Evolutionary conservation across 164 flowering plant genomes (phyloP).

Genomic region (Malania oleifera): DNA sequence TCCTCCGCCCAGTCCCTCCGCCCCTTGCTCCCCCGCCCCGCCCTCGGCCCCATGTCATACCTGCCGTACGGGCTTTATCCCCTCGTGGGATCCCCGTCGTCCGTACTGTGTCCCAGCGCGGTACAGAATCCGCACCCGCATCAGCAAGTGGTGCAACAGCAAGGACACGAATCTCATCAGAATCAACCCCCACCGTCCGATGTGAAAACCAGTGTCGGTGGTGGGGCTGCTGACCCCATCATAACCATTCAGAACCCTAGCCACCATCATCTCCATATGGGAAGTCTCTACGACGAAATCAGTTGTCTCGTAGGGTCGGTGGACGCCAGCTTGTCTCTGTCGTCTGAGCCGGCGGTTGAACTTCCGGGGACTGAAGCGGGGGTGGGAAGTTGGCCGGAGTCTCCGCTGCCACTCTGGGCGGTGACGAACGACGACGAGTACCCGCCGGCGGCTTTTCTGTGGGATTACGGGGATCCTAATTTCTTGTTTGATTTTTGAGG

Average conservation of each 20-base stretch:
- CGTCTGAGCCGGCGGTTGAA: constrained; percentile 11
- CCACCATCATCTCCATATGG: background rate
- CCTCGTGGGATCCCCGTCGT: constrained; percentile 1
- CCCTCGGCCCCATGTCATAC: constrained; percentile 26
- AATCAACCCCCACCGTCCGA: background rate
- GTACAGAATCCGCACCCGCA: constrained; percentile 9
- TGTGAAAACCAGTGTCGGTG: too few relatives aligned
- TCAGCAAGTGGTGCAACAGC: constrained; percentile 6
- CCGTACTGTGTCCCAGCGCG: constrained; percentile 22
- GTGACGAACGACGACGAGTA: constrained; percentile 39
- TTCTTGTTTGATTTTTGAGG: constrained; percentile 44
- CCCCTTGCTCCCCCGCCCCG: constrained; percentile 70
- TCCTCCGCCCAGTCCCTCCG: constrained; percentile 42
- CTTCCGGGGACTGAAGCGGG: constrained; percentile 23
- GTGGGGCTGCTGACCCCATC: background rate
- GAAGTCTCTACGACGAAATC: constrained; percentile 30
- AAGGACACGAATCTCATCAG: background rate
- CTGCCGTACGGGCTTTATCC: constrained; percentile 21
- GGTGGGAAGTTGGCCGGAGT: constrained; percentile 23
- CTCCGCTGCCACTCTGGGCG: constrained; percentile 44
- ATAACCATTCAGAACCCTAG: background rate
- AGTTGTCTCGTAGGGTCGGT: constrained; percentile 37
- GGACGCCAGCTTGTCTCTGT: constrained; percentile 35
- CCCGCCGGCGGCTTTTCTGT: constrained; percentile 32
- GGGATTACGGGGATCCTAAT: constrained; percentile 66